Base-by-base conservation (phyloP, 1,284 basidiomycete species). In the Mycena citricolor region DNA sequence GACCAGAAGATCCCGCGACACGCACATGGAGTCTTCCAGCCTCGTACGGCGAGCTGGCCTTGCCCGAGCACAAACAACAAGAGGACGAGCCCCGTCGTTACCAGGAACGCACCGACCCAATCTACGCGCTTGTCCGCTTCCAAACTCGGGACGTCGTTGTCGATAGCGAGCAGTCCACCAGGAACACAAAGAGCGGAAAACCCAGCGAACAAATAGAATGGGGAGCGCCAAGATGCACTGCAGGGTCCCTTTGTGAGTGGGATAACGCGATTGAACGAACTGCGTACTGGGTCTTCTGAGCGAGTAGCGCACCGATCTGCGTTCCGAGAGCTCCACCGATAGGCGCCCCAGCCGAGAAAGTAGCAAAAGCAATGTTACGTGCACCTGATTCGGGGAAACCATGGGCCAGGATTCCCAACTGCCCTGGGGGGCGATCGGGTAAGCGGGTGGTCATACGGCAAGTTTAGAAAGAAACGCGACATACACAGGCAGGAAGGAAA, bases 1-100 rank as follows among this genome's bases (percentile, higher is more conserved):
- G 32, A 26, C 23, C 19, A 13, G 34, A 43, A 30, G 26, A 31
- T n/a, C n/a, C n/a, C n/a, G n/a, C 11, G n/a, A 61, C 73, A 54
- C 40, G 8, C 14, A 77, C 76, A 79, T 1, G 66, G 57, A 0
- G 78, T 81, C 40, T 60, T 64, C 79, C 79, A 84, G 4, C 75
- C 73, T 13, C 74, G 51, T 0, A 75, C 69, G 0, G 81, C 79
- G 16, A 68, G 64, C 44, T 71, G 68, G 0, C 79, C 81, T 47
- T 78, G 73, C 34, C 74, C 76, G 8, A 81, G 64, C 5, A 69
- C 67, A 47, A 81, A 81, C 12, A 71, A 68, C 37, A 82, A 61
- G 11, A 81, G 64, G 1, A 76, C 67, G 12, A 81, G 62, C 0
- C 76, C 77, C 0, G 60, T 47, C 1, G 76, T 79, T 34, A 74